phyloP scores from a whole-genome alignment of 495 filamentous ascomycete species.

The Amphirosellinia nigrospora region DNA sequence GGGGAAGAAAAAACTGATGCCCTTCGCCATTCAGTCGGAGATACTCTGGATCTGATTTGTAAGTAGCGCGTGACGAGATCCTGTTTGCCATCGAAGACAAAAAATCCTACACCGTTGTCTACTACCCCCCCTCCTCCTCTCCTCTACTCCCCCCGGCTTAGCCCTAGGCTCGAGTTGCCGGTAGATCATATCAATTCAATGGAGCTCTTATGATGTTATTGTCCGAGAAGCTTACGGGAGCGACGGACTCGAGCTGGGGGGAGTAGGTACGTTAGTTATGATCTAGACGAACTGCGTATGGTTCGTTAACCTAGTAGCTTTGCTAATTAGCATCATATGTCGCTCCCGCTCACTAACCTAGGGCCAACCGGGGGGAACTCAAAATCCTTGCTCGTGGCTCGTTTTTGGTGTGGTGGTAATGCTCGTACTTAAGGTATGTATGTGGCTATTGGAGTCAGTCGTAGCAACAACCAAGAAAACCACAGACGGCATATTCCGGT shows the following conservation, averaged over 20 bases:
- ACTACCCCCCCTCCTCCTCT: too few relatives aligned
- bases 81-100: neutral
- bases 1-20: neutral
- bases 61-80: slow-evolving; percentile 11
- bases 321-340: neutral
- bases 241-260: neutral
- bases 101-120: slow-evolving; percentile 6
- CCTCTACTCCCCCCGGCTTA: neutral
- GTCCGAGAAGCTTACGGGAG: neutral
- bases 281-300: neutral
- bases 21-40: slow-evolving; percentile 3
- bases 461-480: neutral
- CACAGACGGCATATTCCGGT: slow-evolving; percentile 4
- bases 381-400: neutral
- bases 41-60: slow-evolving; percentile 16
- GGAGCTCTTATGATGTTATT: slow-evolving; percentile 2
- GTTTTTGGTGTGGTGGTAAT: neutral
- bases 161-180: slow-evolving; percentile 18
- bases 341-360: neutral
- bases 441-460: neutral
- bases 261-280: neutral
- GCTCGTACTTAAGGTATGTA: neutral
- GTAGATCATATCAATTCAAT: slow-evolving; percentile 15
- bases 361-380: neutral
- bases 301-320: neutral